Base-by-base conservation (phyloP, 441 rosid species). In the Cnidoscolus chayamansa region DNA sequence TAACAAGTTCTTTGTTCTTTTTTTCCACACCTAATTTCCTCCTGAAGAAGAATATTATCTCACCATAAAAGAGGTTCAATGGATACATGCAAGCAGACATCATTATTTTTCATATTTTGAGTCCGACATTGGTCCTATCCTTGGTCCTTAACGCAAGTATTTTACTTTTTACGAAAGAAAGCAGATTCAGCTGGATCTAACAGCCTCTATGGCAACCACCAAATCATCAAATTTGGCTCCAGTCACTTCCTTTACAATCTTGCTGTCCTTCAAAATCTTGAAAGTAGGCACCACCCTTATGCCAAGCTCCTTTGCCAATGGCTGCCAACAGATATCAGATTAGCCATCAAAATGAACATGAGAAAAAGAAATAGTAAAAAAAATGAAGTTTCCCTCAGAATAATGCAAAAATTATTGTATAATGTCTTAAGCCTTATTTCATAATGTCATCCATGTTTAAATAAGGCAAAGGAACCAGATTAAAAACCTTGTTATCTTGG, bases 301-400 rank as follows among this genome's bases (percentile, higher is more conserved):
- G 19, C 97, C 97, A 13, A 94, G 90, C 89, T 94, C 98, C 82
- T 86, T 90, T 0, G 98, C 98, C 91, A 94, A 73, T 67, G 92
- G 79, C 98, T 92, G 87, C 85, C 81, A 66, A 53, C 51, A 74
- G 13, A 71, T 37, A 48, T 53, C 63, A 70, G 11, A 49, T 65
- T n/a, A 16, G 49, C 50, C 32, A 32, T 4, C 32, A 55, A 3
- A 25, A 50, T 1, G 7, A 19, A 30, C n/a, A 32, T 17, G n/a
- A 47, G n/a, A 63, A 25, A 10, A 10, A 7, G 25, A 12, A 12
- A 49, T 3, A 0, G 1, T 0, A 11, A 2, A 6, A 13, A 6
- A 13, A 20, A 1, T 1, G 65, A 19, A 62, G 15, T 11, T 35
- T 61, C 13, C 3, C 3, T 31, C 25, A 15, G 19, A 8, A 2